Conservation (phyloP, 75 land plant genomes). For the Picea sitchensis region DNA sequence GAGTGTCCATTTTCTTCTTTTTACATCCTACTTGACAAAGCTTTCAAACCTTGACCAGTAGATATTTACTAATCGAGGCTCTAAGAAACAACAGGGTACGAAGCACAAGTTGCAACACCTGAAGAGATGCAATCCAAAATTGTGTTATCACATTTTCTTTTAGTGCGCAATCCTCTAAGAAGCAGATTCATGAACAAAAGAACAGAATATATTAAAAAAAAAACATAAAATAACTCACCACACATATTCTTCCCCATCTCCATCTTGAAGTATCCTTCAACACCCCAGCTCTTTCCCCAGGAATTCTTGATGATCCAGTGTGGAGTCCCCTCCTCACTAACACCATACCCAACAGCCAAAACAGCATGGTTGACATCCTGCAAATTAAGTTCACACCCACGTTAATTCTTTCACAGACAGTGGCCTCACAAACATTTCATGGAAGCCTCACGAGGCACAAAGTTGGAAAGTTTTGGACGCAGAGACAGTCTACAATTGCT, state of each 20-base stretch:
- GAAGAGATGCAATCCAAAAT: too few species aligned
- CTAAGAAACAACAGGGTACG: too few species aligned
- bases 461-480: background rate
- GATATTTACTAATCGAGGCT: too few species aligned
- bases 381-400: background rate
- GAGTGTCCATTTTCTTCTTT: too few species aligned
- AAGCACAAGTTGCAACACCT: too few species aligned
- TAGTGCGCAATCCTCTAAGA: too few species aligned
- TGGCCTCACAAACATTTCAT: background rate
- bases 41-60: too few species aligned
- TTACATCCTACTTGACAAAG: too few species aligned
- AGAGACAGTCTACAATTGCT: too few species aligned
- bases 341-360: constrained; percentile 29
- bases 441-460: background rate
- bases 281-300: constrained; percentile 35
- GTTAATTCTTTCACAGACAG: background rate
- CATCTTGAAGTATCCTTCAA: constrained; percentile 23
- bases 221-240: constrained; percentile 50
- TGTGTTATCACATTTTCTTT: too few species aligned
- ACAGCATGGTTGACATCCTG: constrained; percentile 79
- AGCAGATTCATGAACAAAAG: too few species aligned
- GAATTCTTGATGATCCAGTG: constrained; percentile 39
- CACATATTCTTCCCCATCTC: constrained; percentile 88
- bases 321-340: constrained; percentile 11
- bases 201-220: background rate